Evolutionary conservation across 208 protist genomes (phyloP), one percentile per base, ranked within the genome.

Genomic region (Trypanosoma melophagium): DNA sequence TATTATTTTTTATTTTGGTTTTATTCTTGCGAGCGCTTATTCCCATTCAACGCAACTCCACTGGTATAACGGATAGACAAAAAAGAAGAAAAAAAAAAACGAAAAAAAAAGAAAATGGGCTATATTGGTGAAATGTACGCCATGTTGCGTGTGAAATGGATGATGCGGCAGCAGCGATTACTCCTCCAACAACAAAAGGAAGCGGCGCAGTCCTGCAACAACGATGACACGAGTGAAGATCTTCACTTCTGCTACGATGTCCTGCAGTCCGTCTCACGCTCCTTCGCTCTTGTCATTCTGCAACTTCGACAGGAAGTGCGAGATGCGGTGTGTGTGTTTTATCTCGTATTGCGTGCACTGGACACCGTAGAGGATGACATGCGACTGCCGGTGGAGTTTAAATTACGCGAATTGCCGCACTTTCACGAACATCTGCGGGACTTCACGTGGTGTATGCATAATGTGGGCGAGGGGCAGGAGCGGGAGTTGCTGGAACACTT

Each of bases 351-450:
- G 22, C 87, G 96, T 28, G 96, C 90, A 0, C 87, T 98, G 10
- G 97, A 98, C 78, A 98, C 97, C 19, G 71, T 98, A 24, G 97
- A 98, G 84, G 96, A 98, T 69, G 94, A 98, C 73, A 97, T 96
- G 79, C 80, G 75, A n/a, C 69, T 97, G 0, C 51, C 77, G 24
- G 49, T 91, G 8, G 77, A 90, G 0, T 60, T 77, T 22, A 96
- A 97, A 79, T 67, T 83, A 59, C 50, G 53, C 40, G 70, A 93
- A 60, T 75, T 97, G 38, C 75, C 68, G 19, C 76, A 78, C 22
- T 97, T 97, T 66, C 80, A 96, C 74, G 83, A 81, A 25, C 82
- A 84, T 42, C 59, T 91, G 38, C 38, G 74, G 16, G 80, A 96
- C 41, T 42, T 53, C n/a, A 64, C 44, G 31, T 90, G 83, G 84